Evolutionary conservation across 192 early-diverging fungal species (phyloP).

Genomic region (Linnemannia schmuckeri): DNA sequence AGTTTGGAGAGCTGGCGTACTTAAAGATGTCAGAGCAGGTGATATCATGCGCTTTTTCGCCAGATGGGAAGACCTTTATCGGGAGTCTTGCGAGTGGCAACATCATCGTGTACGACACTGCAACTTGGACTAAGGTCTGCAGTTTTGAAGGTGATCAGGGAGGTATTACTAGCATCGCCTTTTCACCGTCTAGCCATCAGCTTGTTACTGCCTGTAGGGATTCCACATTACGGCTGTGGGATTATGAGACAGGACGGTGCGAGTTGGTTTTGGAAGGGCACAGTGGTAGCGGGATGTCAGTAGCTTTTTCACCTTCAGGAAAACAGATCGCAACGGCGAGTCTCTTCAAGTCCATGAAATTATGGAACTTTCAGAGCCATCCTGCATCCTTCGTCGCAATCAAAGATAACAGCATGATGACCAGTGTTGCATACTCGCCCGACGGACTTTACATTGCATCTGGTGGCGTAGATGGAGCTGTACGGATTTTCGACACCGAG

Average conservation of each 20-base stretch:
- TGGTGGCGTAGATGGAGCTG: neutral
- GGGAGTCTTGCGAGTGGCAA: neutral
- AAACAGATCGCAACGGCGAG: neutral
- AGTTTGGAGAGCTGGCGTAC: constrained; percentile 5
- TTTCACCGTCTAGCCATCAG: neutral
- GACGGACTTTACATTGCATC: neutral
- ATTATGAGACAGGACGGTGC: neutral
- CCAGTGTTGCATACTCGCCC: neutral
- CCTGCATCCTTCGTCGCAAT: neutral
- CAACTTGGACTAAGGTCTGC: neutral
- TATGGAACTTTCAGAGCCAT: neutral
- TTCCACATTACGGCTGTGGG: constrained; percentile 5
- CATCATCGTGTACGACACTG: neutral
- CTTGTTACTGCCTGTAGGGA: neutral
- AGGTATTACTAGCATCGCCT: neutral
- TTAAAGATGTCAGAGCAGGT: neutral
- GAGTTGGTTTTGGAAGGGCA: no score
- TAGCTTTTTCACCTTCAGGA: neutral
- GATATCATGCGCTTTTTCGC: constrained; percentile 1
- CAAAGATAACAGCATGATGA: neutral
- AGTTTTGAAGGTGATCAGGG: neutral
- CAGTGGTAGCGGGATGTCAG: neutral
- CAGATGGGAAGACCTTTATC: neutral
- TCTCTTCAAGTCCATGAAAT: neutral
- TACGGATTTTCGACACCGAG: neutral